Percentiles rank a stretch among this genome's conserved stretches.
Evolutionary conservation across 257 asterid genomes (phyloP).

Genomic region (Lavandula angustifolia): DNA sequence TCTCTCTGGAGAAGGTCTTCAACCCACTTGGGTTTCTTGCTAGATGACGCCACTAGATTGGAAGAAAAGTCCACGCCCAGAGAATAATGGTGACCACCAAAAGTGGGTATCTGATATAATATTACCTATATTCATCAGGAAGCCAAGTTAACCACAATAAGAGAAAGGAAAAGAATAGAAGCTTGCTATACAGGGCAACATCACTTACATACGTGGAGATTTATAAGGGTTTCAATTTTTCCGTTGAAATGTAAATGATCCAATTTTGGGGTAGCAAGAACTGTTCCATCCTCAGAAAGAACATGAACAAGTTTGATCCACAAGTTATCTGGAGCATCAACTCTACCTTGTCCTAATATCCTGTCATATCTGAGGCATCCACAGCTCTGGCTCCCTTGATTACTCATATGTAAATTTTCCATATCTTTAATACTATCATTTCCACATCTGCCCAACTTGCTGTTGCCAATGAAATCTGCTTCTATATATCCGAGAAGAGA

Average conservation of each 20-base stretch:
- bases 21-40: constrained; percentile 83
- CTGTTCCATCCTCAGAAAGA: constrained; percentile 39
- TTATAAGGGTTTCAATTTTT: constrained; percentile 44
- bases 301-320: constrained; percentile 57
- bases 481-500: constrained; percentile 66
- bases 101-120: constrained; percentile 66
- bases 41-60: constrained; percentile 38
- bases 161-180: constrained; percentile 17
- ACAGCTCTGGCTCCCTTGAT: constrained; percentile 42
- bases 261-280: constrained; percentile 51
- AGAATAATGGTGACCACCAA: constrained; percentile 77
- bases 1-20: constrained; percentile 57
- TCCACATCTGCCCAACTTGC: constrained; percentile 32
- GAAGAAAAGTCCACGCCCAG: constrained; percentile 42
- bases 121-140: constrained; percentile 55
- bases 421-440: constrained; percentile 21
- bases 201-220: constrained; percentile 99
- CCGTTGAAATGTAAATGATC: constrained; percentile 78
- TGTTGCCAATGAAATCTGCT: constrained; percentile 39
- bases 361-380: constrained; percentile 59
- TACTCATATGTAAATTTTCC: constrained; percentile 24
- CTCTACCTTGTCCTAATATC: constrained; percentile 36
- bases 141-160: constrained; percentile 27
- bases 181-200: constrained; percentile 29
- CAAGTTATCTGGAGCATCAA: constrained; percentile 36